Evolutionary conservation across 768 basidiomycete genomes (phyloP), one percentile per base, ranked within the genome.

Genomic region (Dendrothele bispora): DNA sequence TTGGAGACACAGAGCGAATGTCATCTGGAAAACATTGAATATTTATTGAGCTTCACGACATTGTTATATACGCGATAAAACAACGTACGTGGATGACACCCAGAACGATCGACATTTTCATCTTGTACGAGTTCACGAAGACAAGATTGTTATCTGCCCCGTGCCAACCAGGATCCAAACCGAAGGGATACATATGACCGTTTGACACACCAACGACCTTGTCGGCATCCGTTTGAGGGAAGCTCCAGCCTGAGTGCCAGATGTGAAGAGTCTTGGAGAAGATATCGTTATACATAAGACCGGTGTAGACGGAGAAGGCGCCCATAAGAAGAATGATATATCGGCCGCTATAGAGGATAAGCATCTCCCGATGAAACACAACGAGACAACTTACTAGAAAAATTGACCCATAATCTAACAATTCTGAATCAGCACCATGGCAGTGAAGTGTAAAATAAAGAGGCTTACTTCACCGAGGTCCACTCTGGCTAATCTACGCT

Each of bases 241-340:
- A 92, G 21, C 75, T 72, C 94, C 94, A 99, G 21, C 86, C 92
- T 17, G 95, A 95, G 45, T 80, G 75, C 79, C 83, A 98, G 54
- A 98, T 64, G 60, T 88, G 84, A 45, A 98, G 78, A 21, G 90
- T 79, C 70, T 90, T 93, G 49, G 95, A 98, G 73, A 98, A 98
- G 60, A 99, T 83, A 67, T 99, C 97, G 79, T 99, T 99, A 75
- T 99, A 99, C 65, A 99, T 86, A 64, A 98, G 74, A 22, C 97
- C 97, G 1, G 95, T 95, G 72, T 93, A 99, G 57, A 97, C 80
- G 22, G 95, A 95, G 69, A 98, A 98, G 36, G 83, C 15, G n/a
- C 97, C 97, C 97, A 99, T 99, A 55, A 99, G 74, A 39, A 98
- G 77, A 61, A 98, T 98, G 65, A 98, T 98, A 69, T 99, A 99